Evolutionary conservation across 1,284 basidiomycete species (phyloP), one percentile per base, ranked within the genome.

Genomic region (Phylloboletellus chloephorus): DNA sequence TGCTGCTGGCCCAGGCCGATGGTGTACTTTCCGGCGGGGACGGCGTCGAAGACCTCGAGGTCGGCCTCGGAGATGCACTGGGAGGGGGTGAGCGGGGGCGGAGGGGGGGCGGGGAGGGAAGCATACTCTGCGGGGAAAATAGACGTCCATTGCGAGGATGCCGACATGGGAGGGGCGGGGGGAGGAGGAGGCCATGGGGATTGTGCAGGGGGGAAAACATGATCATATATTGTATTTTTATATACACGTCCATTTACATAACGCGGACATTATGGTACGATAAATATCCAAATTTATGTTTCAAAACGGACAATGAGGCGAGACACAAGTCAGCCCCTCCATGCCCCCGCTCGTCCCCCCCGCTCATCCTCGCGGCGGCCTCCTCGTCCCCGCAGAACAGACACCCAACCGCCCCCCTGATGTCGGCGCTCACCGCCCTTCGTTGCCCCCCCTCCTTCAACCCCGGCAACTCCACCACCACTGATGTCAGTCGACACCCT

Each of bases 1-100:
- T 81, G 94, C 68, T 97, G 84, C 67, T 97, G 92, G 46, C 95
- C 96, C 34, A 99, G 85, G 60, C 96, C 96, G 62, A 98, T 97
- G 56, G 96, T 99, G 76, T 99, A 98, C 72, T 98, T 98, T 53
- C 96, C 95, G 66, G 91, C 83, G 50, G 91, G 70, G 30, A 96
- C 96, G 57, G 90, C 90, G 62, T 99, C 95, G 68, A 91, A 98
- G 50, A 80, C 86, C 67, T 99, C 95, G 43, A 97, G 82, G 55
- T 88, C 92, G 41, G 84, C 82, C 69, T 96, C 91, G n/a, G 89
- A 91, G 69, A 96, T 88, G 69, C 90, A 94, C 85, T 91, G 48
- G 5, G 7, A 21, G 12, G 19, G 22, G 9, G 39, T 39, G 54
- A 36, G 47, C 30, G 44, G 25, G 35, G 25, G 35, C 49, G 7